A percentile compares a stretch with the other conserved stretches of the same genome.
Evolutionary conservation across 2,329 filamentous ascomycete species (phyloP).

Genomic region (Incumbomyces lentus): DNA sequence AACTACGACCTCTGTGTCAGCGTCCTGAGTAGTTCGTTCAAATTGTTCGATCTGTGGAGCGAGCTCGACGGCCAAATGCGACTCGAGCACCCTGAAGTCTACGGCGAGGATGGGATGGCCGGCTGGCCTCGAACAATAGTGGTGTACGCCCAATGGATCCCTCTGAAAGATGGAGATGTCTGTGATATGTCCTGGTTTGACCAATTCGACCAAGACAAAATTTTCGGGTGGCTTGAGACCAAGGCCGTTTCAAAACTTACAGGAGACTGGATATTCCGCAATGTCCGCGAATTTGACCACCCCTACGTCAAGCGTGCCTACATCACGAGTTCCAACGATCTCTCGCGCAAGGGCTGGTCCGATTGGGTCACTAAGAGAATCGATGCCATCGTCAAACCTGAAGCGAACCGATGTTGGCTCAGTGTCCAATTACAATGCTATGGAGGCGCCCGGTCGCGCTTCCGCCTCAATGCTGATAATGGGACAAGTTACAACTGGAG

Average conservation of each 20-base stretch:
- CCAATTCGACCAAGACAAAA: conserved; percentile 26
- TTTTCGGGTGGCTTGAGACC: conserved; percentile 23
- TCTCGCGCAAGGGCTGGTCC: conserved; percentile 32
- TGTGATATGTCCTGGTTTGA: conserved; percentile 31
- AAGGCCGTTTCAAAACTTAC: conserved; percentile 39
- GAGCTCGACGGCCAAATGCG: conserved; percentile 30
- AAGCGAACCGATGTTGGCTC: conserved; percentile 34
- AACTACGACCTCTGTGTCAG: conserved; percentile 41
- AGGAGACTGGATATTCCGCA: conserved; percentile 38
- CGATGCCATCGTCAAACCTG: conserved; percentile 28
- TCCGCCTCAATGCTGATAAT: conserved; percentile 33
- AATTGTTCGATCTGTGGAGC: conserved; percentile 28
- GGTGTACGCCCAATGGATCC: conserved; percentile 42
- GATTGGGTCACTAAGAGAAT: conserved; percentile 30
- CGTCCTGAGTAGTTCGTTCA: conserved; percentile 35
- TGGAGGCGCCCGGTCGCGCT: conserved; percentile 36
- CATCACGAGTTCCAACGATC: conserved; percentile 29
- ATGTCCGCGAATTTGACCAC: conserved; percentile 38
- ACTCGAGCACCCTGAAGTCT: conserved; percentile 28
- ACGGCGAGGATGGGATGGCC: conserved; percentile 28
- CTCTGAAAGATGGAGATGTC: conserved; percentile 29
- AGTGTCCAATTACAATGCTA: conserved; percentile 38
- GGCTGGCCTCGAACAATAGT: conserved; percentile 34
- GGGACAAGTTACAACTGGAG: conserved; percentile 41
- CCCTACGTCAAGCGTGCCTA: conserved; percentile 39